A percentile compares a stretch with the other conserved stretches of the same genome.
Conservation (phyloP, 1,139 yeast species). For the Taphrina wiesneri region DNA sequence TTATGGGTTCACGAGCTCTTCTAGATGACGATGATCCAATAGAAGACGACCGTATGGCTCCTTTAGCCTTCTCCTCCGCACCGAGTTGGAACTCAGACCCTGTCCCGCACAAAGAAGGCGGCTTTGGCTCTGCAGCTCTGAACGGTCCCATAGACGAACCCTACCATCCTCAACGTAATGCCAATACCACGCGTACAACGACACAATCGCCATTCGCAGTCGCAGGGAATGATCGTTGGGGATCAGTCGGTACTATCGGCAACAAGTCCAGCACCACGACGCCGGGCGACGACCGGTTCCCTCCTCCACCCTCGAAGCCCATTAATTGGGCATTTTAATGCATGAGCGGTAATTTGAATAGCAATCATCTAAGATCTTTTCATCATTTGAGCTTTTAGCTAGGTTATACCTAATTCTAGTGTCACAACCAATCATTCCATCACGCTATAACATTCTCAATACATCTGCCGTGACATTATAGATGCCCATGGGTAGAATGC, state of each 20-base stretch:
- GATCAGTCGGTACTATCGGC: conserved; percentile 10
- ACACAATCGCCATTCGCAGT: conserved; percentile 1
- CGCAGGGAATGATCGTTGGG: conserved; percentile 11
- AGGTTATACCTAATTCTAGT: not conserved
- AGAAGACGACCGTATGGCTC: not conserved
- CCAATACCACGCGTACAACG: not conserved
- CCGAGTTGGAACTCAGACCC: not conserved
- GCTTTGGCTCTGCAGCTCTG: conserved; percentile 6
- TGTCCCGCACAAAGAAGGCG: not conserved
- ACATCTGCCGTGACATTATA: too few species aligned
- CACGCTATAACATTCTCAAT: too few species aligned
- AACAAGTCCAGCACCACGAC: not conserved
- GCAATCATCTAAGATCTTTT: not conserved
- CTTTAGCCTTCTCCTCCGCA: not conserved
- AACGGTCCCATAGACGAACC: conserved; percentile 17
- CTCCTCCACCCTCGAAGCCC: conserved; percentile 11
- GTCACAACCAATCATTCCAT: not conserved
- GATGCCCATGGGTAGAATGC: too few species aligned
- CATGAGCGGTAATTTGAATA: not conserved
- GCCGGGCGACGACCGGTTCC: conserved; percentile 1
- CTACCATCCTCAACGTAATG: not conserved
- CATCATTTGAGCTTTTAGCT: not conserved
- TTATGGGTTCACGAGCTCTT: conserved; percentile 40
- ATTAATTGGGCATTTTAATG: conserved; percentile 20
- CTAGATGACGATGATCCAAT: conserved; percentile 38